phyloP scores from a whole-genome alignment of 2,329 filamentous ascomycete species.

The Stagonosporopsis rhizophila region DNA sequence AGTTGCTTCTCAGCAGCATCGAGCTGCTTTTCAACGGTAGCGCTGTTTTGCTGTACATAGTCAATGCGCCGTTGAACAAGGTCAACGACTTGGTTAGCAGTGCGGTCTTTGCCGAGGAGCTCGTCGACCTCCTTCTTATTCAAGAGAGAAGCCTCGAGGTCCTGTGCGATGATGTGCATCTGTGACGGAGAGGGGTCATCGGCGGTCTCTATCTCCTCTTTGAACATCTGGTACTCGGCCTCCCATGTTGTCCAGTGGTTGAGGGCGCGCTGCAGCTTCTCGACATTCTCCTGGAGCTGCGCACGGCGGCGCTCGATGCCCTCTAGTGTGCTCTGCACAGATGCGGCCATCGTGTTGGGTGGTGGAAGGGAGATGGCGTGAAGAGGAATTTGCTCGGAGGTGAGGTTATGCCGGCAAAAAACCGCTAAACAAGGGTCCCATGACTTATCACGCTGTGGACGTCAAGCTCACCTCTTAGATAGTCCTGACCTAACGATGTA shows the following conservation, averaged over 20 bases:
- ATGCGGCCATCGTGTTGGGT: conserved; percentile 32
- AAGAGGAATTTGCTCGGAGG: conserved; percentile 2
- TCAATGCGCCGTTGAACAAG: conserved; percentile 79
- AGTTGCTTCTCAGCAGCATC: conserved; percentile 73
- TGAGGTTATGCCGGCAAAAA: not conserved
- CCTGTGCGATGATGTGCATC: conserved; percentile 58
- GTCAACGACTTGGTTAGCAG: conserved; percentile 68
- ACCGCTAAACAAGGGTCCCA: conserved; percentile 17
- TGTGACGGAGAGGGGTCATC: conserved; percentile 34
- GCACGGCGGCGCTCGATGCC: conserved; percentile 77
- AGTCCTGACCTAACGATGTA: not conserved
- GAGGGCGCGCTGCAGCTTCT: conserved; percentile 75
- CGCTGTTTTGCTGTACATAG: conserved; percentile 85
- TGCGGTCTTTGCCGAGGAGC: conserved; percentile 61
- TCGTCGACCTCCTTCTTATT: conserved; percentile 66
- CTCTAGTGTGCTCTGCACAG: conserved; percentile 60
- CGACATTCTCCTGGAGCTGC: conserved; percentile 77
- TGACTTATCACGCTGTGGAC: conserved; percentile 9
- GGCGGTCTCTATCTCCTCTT: conserved; percentile 73
- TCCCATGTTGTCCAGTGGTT: conserved; percentile 92
- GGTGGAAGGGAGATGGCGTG: conserved; percentile 4
- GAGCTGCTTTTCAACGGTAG: conserved; percentile 75
- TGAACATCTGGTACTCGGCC: conserved; percentile 87
- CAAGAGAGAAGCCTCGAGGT: conserved; percentile 70
- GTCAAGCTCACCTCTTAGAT: not conserved